phyloP scores from a whole-genome alignment of 2,329 filamentous ascomycete species.

The Botryotinia convoluta region DNA sequence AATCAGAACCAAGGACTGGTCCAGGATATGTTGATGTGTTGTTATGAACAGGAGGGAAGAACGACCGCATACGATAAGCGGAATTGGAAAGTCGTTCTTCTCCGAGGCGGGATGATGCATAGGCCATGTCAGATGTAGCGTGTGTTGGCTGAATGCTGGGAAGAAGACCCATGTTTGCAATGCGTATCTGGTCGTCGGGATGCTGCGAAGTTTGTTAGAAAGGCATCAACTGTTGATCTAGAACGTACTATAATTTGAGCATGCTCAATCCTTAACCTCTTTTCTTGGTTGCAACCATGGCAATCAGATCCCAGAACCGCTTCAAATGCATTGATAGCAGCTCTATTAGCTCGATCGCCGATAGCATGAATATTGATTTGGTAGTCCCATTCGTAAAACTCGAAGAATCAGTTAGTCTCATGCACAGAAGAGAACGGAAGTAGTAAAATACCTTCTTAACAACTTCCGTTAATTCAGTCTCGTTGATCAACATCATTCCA shows the following conservation, averaged over 20 bases:
- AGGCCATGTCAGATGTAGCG: constrained; percentile 69
- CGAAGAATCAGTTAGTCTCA: constrained; percentile 14
- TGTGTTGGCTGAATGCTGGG: constrained; percentile 68
- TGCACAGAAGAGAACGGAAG: background rate
- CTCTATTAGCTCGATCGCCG: constrained; percentile 65
- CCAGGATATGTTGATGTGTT: constrained; percentile 27
- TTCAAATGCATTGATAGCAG: constrained; percentile 61
- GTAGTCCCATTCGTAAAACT: constrained; percentile 56
- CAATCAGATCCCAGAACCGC: constrained; percentile 55
- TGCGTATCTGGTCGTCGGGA: constrained; percentile 59
- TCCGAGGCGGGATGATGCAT: constrained; percentile 61
- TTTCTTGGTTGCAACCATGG: constrained; percentile 51
- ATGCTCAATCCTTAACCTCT: constrained; percentile 68
- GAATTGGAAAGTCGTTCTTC: constrained; percentile 50
- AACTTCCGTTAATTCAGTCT: constrained; percentile 54
- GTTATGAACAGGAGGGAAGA: constrained; percentile 46
- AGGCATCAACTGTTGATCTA: background rate
- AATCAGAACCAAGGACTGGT: constrained; percentile 65
- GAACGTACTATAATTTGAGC: constrained; percentile 57
- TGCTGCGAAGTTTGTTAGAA: constrained; percentile 39
- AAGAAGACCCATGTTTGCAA: constrained; percentile 58
- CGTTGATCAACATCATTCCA: constrained; percentile 65
- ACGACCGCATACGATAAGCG: constrained; percentile 65
- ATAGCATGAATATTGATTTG: constrained; percentile 74
- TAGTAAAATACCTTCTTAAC: constrained; percentile 40